Evolutionary conservation across 139 green algal genomes (phyloP).

Genomic region (Chlorella sp.): DNA sequence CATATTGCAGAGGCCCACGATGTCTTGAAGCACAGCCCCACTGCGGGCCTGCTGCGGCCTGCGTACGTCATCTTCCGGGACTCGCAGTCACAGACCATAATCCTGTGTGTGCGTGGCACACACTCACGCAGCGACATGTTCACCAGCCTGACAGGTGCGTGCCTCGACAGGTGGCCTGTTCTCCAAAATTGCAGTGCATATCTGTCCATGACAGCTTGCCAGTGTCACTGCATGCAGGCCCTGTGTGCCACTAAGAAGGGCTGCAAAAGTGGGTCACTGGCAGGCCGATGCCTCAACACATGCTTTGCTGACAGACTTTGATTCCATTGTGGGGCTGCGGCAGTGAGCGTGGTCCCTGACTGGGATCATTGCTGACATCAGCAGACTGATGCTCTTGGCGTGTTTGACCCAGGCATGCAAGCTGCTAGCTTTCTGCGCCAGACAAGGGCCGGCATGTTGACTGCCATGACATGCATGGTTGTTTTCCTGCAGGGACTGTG

Average conservation of each 20-base stretch:
- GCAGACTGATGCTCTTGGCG: neutral
- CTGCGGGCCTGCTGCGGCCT: conserved; percentile 69
- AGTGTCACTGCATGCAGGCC: neutral
- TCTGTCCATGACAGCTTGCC: neutral
- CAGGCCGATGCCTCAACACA: neutral
- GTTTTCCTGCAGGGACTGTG: conserved; percentile 35
- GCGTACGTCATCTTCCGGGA: conserved; percentile 69
- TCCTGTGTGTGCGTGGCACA: conserved; percentile 77
- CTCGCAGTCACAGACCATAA: conserved; percentile 38
- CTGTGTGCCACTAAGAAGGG: neutral
- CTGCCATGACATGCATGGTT: neutral
- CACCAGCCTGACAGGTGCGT: conserved; percentile 60
- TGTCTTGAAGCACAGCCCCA: conserved; percentile 55
- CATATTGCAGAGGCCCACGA: conserved; percentile 45
- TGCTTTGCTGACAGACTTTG: neutral
- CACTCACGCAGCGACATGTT: conserved; percentile 75
- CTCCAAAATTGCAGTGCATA: neutral
- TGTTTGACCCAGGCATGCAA: neutral
- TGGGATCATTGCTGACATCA: neutral
- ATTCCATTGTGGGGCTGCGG: neutral
- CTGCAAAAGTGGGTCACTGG: neutral
- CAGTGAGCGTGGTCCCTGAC: neutral
- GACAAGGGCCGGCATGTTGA: neutral
- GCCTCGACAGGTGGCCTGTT: neutral
- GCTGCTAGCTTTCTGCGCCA: neutral